phyloP scores from a whole-genome alignment of 1,284 basidiomycete species.

The Ustilago loliicola region DNA sequence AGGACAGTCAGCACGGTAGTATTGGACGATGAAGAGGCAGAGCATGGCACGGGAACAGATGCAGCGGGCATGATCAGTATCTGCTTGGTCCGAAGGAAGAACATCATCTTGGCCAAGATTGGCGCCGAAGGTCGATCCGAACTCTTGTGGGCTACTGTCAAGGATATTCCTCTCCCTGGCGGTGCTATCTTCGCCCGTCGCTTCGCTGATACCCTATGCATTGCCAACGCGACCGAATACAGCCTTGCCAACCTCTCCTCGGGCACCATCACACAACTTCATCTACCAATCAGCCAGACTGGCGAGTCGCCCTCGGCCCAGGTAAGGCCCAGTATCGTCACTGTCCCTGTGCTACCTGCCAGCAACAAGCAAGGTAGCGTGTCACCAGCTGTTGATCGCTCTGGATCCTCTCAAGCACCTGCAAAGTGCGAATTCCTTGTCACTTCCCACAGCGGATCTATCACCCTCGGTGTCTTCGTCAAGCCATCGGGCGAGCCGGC shows the following conservation, averaged over 20 bases:
- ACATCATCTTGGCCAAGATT: slow-evolving; percentile 59
- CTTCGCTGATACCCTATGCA: slow-evolving; percentile 60
- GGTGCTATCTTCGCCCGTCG: slow-evolving; percentile 65
- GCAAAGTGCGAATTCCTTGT: slow-evolving; percentile 63
- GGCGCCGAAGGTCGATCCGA: slow-evolving; percentile 45
- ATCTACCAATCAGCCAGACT: slow-evolving; percentile 67
- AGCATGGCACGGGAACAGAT: slow-evolving; percentile 34
- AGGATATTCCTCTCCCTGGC: slow-evolving; percentile 61
- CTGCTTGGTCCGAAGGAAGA: slow-evolving; percentile 63
- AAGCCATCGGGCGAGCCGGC: slow-evolving; percentile 64
- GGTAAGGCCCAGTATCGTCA: slow-evolving; percentile 63
- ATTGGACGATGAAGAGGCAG: slow-evolving; percentile 48
- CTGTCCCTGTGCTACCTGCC: slow-evolving; percentile 31
- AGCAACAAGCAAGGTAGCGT: slow-evolving; percentile 18
- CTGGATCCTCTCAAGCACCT: background rate
- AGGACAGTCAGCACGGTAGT: slow-evolving; percentile 50
- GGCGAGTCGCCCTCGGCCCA: slow-evolving; percentile 60
- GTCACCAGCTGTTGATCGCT: slow-evolving; percentile 21
- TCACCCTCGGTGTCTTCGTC: slow-evolving; percentile 67
- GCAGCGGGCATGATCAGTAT: slow-evolving; percentile 58
- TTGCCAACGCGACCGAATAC: slow-evolving; percentile 65
- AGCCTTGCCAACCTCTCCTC: slow-evolving; percentile 60
- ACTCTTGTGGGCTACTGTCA: slow-evolving; percentile 54
- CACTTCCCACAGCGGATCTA: slow-evolving; percentile 63
- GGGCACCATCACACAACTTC: slow-evolving; percentile 54